A percentile compares a stretch with the other conserved stretches of the same genome.
phyloP scores from a whole-genome alignment of 2,329 filamentous ascomycete species.

The Fusarium bactridioides region DNA sequence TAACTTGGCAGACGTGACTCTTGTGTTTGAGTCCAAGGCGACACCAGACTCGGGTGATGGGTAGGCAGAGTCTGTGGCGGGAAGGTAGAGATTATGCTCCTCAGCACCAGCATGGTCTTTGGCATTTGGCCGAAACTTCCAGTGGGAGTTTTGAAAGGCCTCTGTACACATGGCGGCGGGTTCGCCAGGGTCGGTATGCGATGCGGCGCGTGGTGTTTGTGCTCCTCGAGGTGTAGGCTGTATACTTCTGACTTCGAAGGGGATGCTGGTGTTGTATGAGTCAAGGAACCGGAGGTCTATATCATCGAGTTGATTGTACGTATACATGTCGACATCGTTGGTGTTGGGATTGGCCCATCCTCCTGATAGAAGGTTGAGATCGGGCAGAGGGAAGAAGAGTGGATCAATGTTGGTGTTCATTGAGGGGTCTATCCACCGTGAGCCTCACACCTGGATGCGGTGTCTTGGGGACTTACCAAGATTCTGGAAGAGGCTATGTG shows the following conservation, averaged over 20 bases:
- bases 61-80: constrained; percentile 26
- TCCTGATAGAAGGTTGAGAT: constrained; percentile 34
- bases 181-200: constrained; percentile 9
- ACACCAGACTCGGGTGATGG: constrained; percentile 39
- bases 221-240: constrained; percentile 17
- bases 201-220: constrained; percentile 6
- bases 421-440: not conserved
- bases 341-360: constrained; percentile 1
- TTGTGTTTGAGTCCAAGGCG: constrained; percentile 14
- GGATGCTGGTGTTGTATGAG: constrained; percentile 43
- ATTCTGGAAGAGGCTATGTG: constrained; percentile 13
- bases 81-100: constrained; percentile 45
- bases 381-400: constrained; percentile 24
- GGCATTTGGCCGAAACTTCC: constrained; percentile 43
- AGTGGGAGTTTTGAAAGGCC: constrained; percentile 40
- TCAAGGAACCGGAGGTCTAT: constrained; percentile 46
- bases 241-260: constrained; percentile 38
- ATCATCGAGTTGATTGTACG: constrained; percentile 42
- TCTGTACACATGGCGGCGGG: constrained; percentile 34
- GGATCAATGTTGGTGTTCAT: constrained; percentile 1
- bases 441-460: not conserved
- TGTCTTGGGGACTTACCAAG: not conserved
- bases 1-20: constrained; percentile 32
- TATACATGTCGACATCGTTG: constrained; percentile 1
- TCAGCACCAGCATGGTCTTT: constrained; percentile 44